These are phyloP conservation scores for Melanogaster broomeanus DNA, from an alignment of 768 basidiomycete genomes.

Conservation along the genomic window DNA sequence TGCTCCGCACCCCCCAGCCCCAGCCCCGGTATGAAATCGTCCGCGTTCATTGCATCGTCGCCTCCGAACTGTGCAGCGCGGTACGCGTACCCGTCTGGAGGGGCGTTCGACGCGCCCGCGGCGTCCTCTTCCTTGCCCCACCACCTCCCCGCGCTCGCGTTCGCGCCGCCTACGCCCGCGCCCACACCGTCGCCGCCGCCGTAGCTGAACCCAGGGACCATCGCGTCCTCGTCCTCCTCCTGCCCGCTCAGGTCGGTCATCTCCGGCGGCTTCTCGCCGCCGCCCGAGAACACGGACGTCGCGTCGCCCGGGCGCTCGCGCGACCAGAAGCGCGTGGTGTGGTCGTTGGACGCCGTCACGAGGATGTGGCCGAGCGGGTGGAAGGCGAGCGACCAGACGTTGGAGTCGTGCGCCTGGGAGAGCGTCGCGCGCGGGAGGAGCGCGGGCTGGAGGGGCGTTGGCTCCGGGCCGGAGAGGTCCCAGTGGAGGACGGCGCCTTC, in stretches of 20 bases:
- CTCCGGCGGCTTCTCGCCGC: constrained; percentile 84
- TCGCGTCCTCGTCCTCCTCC: constrained; percentile 74
- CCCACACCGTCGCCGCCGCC: constrained; percentile 31
- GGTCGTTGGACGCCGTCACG: constrained; percentile 94
- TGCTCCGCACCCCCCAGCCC: constrained; percentile 49
- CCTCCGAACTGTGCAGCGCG: constrained; percentile 24
- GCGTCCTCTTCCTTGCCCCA: constrained; percentile 51
- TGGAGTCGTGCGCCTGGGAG: constrained; percentile 96
- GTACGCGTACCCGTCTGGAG: constrained; percentile 21
- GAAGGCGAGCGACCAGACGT: constrained; percentile 94
- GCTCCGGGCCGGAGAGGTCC: constrained; percentile 74
- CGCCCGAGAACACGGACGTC: constrained; percentile 73
- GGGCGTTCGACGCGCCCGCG: constrained; percentile 11
- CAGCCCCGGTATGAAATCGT: constrained; percentile 69
- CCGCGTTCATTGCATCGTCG: constrained; percentile 37
- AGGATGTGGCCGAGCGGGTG: constrained; percentile 96
- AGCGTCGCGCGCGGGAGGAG: constrained; percentile 77
- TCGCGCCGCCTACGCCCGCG: constrained; percentile 18
- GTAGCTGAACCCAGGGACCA: constrained; percentile 74
- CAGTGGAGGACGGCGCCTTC: constrained; percentile 95
- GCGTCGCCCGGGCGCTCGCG: constrained; percentile 87
- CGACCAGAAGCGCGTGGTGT: constrained; percentile 98
- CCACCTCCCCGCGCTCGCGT: constrained; percentile 39
- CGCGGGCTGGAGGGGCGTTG: constrained; percentile 37
- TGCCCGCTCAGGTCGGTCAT: constrained; percentile 54